Evolutionary conservation across 1,284 basidiomycete genomes (phyloP).

Genomic region (Trichosporon sp.): DNA sequence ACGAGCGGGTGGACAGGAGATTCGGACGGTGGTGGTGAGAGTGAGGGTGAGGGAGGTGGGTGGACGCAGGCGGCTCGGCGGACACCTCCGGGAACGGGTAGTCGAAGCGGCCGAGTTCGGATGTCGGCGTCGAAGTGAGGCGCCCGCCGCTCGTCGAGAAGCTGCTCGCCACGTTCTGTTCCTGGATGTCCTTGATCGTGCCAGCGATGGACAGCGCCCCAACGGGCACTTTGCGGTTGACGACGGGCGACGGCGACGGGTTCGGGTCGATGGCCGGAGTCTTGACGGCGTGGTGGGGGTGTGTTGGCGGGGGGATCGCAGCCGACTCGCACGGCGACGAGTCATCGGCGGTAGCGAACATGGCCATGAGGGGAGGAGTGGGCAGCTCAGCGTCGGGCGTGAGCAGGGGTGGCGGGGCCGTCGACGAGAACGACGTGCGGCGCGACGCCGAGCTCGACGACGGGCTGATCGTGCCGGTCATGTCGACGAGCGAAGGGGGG

Average conservation of each 20-base stretch:
- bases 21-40: not conserved
- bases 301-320: not conserved
- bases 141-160: not conserved
- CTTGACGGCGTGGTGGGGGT: not conserved
- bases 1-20: not conserved
- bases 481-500: not conserved
- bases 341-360: not conserved
- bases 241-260: not conserved
- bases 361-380: not conserved
- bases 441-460: not conserved
- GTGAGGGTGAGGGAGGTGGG: not conserved
- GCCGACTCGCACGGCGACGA: not conserved
- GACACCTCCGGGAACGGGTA: constrained; percentile 20
- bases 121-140: constrained; percentile 25
- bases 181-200: constrained; percentile 2
- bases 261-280: not conserved
- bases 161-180: not conserved
- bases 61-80: not conserved
- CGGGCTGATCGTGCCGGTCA: not conserved
- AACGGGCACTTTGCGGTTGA: not conserved
- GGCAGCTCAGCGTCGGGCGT: not conserved
- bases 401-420: not conserved
- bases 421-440: not conserved
- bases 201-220: not conserved
- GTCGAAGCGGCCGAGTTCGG: constrained; percentile 35